These are phyloP conservation scores for Vitis hybrid DNA, from an alignment of 177 flowering plant species.

Conservation along the genomic window DNA sequence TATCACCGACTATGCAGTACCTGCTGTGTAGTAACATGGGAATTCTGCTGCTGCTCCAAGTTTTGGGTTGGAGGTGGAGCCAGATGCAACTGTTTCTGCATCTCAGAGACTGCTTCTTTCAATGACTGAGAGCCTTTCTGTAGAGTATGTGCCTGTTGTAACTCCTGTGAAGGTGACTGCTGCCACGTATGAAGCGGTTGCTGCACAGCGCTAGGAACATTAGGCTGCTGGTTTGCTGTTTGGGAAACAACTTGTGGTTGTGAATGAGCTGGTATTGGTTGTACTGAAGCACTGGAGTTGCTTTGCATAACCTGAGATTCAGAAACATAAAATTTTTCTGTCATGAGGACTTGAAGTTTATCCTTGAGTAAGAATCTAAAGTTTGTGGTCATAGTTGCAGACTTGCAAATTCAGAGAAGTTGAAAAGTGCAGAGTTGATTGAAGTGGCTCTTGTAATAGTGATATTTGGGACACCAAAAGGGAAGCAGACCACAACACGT, in stretches of 20 bases:
- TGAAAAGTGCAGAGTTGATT: too few relatives aligned
- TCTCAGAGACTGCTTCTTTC: constrained; percentile 15
- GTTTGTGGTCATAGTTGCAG: too few relatives aligned
- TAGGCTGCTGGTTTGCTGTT: constrained; percentile 10
- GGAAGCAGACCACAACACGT: too few relatives aligned
- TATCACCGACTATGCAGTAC: not conserved
- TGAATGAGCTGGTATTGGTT: constrained; percentile 14
- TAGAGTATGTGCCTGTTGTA: constrained; percentile 14
- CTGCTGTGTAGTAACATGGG: constrained; percentile 14
- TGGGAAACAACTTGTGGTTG: constrained; percentile 19
- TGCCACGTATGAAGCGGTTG: constrained; percentile 11
- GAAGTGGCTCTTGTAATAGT: too few relatives aligned
- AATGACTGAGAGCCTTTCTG: constrained; percentile 18
- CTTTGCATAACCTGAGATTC: not conserved
- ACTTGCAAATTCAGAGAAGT: too few relatives aligned
- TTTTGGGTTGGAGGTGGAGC: constrained; percentile 8
- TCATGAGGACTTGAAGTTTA: not conserved
- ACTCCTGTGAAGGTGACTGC: constrained; percentile 20
- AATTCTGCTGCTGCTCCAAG: constrained; percentile 20
- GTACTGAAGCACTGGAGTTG: constrained; percentile 11
- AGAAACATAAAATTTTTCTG: not conserved
- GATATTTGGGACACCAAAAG: too few relatives aligned
- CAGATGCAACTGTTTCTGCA: constrained; percentile 15
- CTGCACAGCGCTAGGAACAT: constrained; percentile 10
- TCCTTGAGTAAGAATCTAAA: too few relatives aligned